These are phyloP conservation scores for Zea luxurians DNA, from an alignment of 176 grass and related monocot species.

Conservation along the genomic window DNA sequence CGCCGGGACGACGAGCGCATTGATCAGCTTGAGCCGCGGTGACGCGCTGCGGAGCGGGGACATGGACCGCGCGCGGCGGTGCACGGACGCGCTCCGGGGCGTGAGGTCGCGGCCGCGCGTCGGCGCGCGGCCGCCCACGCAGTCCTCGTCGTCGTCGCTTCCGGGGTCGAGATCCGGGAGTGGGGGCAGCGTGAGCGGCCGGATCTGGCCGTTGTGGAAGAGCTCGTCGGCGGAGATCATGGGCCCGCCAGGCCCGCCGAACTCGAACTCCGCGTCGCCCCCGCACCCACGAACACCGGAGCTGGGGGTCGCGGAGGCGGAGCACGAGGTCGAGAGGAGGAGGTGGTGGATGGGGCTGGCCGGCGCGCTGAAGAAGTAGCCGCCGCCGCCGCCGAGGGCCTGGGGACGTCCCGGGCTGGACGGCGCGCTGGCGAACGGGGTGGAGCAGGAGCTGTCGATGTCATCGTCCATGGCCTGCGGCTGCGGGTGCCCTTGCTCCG, in stretches of 20 bases:
- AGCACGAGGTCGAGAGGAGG: constrained; percentile 48
- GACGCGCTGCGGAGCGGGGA: constrained; percentile 77
- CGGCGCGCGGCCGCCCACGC: not conserved
- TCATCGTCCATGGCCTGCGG: constrained; percentile 56
- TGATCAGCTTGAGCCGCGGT: constrained; percentile 55
- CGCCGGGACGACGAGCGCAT: constrained; percentile 48
- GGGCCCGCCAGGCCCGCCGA: constrained; percentile 50
- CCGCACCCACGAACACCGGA: constrained; percentile 12
- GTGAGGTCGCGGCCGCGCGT: constrained; percentile 56
- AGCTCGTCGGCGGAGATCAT: constrained; percentile 99
- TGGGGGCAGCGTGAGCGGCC: constrained; percentile 72
- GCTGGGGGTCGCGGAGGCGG: not conserved
- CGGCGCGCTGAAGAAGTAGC: constrained; percentile 91
- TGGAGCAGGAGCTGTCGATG: constrained; percentile 76
- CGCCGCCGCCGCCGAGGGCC: not conserved
- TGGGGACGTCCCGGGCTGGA: constrained; percentile 65
- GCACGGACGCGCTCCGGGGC: constrained; percentile 63
- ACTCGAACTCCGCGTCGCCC: constrained; percentile 73
- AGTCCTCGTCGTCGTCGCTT: constrained; percentile 42
- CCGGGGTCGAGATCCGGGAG: constrained; percentile 60
- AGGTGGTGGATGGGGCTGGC: constrained; percentile 97
- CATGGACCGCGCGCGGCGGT: constrained; percentile 80
- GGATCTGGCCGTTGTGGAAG: constrained; percentile 96
- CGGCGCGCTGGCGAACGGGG: constrained; percentile 65
- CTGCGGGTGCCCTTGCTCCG: not conserved